phyloP scores from a whole-genome alignment of 805 yeast genomes.

The Cyberlindnera meyerae region DNA sequence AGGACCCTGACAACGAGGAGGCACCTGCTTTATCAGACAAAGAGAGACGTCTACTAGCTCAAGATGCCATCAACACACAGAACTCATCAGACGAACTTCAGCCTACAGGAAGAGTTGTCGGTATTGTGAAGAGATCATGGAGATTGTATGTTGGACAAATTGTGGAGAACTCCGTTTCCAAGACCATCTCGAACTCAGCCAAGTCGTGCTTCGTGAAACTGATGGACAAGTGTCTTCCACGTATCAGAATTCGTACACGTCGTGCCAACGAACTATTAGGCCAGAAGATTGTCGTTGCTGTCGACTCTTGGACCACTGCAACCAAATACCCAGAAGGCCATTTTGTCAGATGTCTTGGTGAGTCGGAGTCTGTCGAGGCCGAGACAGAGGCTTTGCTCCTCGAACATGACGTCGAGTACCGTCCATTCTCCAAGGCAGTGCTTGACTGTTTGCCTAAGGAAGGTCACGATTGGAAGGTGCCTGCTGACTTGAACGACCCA shows the following conservation, averaged over 20 bases:
- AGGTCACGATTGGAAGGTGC: slow-evolving; percentile 92
- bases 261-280: slow-evolving; percentile 79
- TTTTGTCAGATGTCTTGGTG: slow-evolving; percentile 85
- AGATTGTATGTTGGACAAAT: slow-evolving; percentile 93
- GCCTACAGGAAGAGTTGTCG: slow-evolving; percentile 94
- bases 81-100: slow-evolving; percentile 50
- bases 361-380: slow-evolving; percentile 85
- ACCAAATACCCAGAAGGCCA: slow-evolving; percentile 93
- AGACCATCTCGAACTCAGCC: slow-evolving; percentile 55
- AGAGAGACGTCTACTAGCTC: slow-evolving; percentile 68
- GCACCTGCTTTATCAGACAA: slow-evolving; percentile 48
- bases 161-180: slow-evolving; percentile 67
- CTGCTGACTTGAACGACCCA: slow-evolving; percentile 51
- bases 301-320: slow-evolving; percentile 86
- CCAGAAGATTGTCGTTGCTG: slow-evolving; percentile 84
- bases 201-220: slow-evolving; percentile 78
- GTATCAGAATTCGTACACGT: slow-evolving; percentile 81
- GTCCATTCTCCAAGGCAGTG: slow-evolving; percentile 92
- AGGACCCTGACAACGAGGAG: slow-evolving; percentile 41
- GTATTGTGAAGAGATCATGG: slow-evolving; percentile 88
- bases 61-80: slow-evolving; percentile 71
- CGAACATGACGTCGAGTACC: slow-evolving; percentile 94
- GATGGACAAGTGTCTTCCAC: slow-evolving; percentile 87
- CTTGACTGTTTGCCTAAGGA: slow-evolving; percentile 88
- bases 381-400: slow-evolving; percentile 92